phyloP scores from a whole-genome alignment of 495 filamentous ascomycete species.

The Bathelium albidoporum region DNA sequence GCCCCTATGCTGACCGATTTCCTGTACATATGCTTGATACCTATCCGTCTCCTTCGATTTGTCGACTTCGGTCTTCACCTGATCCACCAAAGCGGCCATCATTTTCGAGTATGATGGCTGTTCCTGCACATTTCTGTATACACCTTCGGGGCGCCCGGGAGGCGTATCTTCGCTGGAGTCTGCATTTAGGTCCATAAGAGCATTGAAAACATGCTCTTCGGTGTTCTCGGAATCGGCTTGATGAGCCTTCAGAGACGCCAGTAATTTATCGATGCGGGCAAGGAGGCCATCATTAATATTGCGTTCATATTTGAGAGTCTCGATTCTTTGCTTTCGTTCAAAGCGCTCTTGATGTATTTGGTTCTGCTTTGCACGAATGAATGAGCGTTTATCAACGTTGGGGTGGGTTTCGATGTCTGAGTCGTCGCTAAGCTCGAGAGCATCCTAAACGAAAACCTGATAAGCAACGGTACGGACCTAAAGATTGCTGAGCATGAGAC shows the following conservation, averaged over 20 bases:
- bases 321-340: slow-evolving; percentile 76
- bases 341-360: slow-evolving; percentile 87
- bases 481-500: slow-evolving; percentile 11
- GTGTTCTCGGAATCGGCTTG: slow-evolving; percentile 55
- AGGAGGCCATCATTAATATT: slow-evolving; percentile 87
- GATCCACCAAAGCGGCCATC: slow-evolving; percentile 85
- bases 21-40: slow-evolving; percentile 61
- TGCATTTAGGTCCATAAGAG: slow-evolving; percentile 66
- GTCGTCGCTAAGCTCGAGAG: slow-evolving; percentile 91
- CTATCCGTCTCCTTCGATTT: slow-evolving; percentile 52
- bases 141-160: slow-evolving; percentile 60
- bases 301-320: slow-evolving; percentile 84
- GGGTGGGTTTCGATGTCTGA: slow-evolving; percentile 97
- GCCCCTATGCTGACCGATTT: slow-evolving; percentile 60
- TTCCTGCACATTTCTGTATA: slow-evolving; percentile 62
- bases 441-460: slow-evolving; percentile 46
- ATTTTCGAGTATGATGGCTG: slow-evolving; percentile 86
- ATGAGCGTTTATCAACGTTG: slow-evolving; percentile 96
- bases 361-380: slow-evolving; percentile 95
- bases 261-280: slow-evolving; percentile 66
- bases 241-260: slow-evolving; percentile 58
- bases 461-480: slow-evolving; percentile 5
- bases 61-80: slow-evolving; percentile 83
- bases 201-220: slow-evolving; percentile 76
- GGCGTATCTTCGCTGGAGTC: slow-evolving; percentile 57